Percentiles rank a stretch among this genome's conserved stretches.
Evolutionary conservation across 345 rosid genomes (phyloP).

Genomic region (Camelina sativa): DNA sequence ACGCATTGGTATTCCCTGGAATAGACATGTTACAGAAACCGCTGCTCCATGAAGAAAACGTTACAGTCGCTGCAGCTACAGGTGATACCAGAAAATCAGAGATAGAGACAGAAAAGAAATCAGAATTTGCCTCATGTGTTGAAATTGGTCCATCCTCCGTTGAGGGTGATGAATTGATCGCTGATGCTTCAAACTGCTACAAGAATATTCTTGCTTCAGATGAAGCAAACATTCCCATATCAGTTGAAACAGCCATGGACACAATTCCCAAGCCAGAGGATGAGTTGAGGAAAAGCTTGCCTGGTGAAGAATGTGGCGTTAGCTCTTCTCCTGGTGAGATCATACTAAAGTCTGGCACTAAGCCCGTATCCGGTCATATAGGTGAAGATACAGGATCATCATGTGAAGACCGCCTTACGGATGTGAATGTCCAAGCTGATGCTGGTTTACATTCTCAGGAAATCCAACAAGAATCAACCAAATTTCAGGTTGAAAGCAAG

Average conservation of each 20-base stretch:
- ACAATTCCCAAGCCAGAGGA: slow-evolving; percentile 25
- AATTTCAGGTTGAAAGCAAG: slow-evolving; percentile 24
- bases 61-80: slow-evolving; percentile 9
- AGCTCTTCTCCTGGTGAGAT: slow-evolving; percentile 36
- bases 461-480: slow-evolving; percentile 24
- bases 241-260: slow-evolving; percentile 35
- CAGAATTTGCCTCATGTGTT: slow-evolving; percentile 25
- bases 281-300: slow-evolving; percentile 10
- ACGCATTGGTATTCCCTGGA: slow-evolving; percentile 45
- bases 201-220: slow-evolving; percentile 38
- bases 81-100: slow-evolving; percentile 25
- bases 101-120: slow-evolving; percentile 30
- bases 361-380: slow-evolving; percentile 21
- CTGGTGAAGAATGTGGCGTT: slow-evolving; percentile 24
- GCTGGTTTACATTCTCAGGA: slow-evolving; percentile 19
- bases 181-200: slow-evolving; percentile 32
- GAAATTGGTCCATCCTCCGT: slow-evolving; percentile 20
- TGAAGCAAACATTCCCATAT: slow-evolving; percentile 39
- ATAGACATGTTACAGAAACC: slow-evolving; percentile 44
- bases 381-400: slow-evolving; percentile 39
- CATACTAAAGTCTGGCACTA: slow-evolving; percentile 25
- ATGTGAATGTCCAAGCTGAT: slow-evolving; percentile 33
- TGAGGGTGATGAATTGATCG: slow-evolving; percentile 17
- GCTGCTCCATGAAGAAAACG: slow-evolving; percentile 31
- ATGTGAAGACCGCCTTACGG: slow-evolving; percentile 29